Evolutionary conservation across 371 early-diverging fungal genomes (phyloP).

Genomic region (Chytridium lagenaria): DNA sequence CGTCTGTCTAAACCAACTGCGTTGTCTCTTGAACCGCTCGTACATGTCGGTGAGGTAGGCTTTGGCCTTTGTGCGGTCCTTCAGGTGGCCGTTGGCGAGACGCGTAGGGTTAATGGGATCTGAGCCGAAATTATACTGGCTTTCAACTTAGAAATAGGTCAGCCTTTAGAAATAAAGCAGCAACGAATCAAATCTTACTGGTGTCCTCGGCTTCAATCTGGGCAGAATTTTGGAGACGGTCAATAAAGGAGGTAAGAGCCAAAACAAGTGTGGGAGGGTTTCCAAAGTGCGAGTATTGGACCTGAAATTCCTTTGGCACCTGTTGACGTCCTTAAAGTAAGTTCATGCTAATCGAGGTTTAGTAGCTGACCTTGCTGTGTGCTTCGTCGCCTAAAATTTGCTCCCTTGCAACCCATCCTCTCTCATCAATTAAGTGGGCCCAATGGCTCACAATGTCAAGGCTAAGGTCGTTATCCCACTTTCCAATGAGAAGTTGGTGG

Average conservation of each 20-base stretch:
- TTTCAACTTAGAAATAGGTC: not conserved
- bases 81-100: not conserved
- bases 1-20: conserved; percentile 79
- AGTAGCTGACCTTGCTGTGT: conserved; percentile 71
- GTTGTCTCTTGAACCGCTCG: conserved; percentile 61
- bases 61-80: not conserved
- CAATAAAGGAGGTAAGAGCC: conserved; percentile 67
- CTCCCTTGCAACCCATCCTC: conserved; percentile 95
- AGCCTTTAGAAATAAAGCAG: too few relatives aligned
- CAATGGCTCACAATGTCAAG: conserved; percentile 83
- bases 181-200: too few relatives aligned
- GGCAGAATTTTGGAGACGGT: conserved; percentile 27
- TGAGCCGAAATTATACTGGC: not conserved
- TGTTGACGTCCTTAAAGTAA: conserved; percentile 22
- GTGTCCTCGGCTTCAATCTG: too few relatives aligned
- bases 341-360: not conserved
- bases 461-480: conserved; percentile 86
- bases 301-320: conserved; percentile 90
- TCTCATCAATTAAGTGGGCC: conserved; percentile 77
- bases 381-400: conserved; percentile 95
- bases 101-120: too few relatives aligned
- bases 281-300: conserved; percentile 89
- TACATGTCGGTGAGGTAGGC: conserved; percentile 70
- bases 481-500: conserved; percentile 83
- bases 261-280: conserved; percentile 92